A percentile compares a stretch with the other conserved stretches of the same genome.
phyloP scores from a whole-genome alignment of 208 protist species.

The Leptomonas seymouri region DNA sequence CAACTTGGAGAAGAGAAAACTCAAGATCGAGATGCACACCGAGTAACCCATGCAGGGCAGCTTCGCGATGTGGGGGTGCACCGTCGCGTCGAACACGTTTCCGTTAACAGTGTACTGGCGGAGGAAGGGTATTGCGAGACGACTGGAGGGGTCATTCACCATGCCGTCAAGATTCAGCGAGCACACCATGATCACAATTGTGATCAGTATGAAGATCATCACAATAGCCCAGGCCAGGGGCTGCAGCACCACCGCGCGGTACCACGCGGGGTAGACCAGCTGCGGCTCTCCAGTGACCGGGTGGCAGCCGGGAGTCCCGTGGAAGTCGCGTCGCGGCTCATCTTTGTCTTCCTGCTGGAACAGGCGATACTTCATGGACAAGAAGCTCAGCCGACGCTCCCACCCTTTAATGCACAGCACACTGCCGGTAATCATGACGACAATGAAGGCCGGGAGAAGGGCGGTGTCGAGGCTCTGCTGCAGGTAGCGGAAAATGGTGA shows the following conservation, averaged over 20 bases:
- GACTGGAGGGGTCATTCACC: slow-evolving; percentile 27
- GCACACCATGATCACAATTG: slow-evolving; percentile 41
- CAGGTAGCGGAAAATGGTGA: slow-evolving; percentile 10
- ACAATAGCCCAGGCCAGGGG: slow-evolving; percentile 44
- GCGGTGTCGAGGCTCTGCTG: slow-evolving; percentile 22
- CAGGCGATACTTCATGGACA: slow-evolving; percentile 46
- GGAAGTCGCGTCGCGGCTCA: slow-evolving; percentile 47
- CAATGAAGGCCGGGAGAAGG: slow-evolving; percentile 39
- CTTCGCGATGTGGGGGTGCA: slow-evolving; percentile 25
- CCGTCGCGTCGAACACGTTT: slow-evolving; percentile 41
- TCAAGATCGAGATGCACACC: slow-evolving; percentile 40
- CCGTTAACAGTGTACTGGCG: slow-evolving; percentile 42
- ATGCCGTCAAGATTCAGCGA: slow-evolving; percentile 65
- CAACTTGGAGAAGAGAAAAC: slow-evolving; percentile 52
- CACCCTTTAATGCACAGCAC: slow-evolving; percentile 69
- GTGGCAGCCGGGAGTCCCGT: slow-evolving; percentile 32
- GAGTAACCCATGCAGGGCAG: slow-evolving; percentile 53
- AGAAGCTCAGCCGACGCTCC: slow-evolving; percentile 50
- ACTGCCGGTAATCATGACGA: slow-evolving; percentile 51
- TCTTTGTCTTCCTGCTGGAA: slow-evolving; percentile 50
- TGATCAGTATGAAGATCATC: slow-evolving; percentile 39
- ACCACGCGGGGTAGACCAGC: slow-evolving; percentile 51
- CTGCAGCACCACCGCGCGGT: slow-evolving; percentile 43
- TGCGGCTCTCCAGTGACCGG: slow-evolving; percentile 48
- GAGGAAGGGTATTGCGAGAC: slow-evolving; percentile 33